These are phyloP conservation scores for Pleurotus citrinopileatus DNA, from an alignment of 768 basidiomycete genomes.

Conservation along the genomic window DNA sequence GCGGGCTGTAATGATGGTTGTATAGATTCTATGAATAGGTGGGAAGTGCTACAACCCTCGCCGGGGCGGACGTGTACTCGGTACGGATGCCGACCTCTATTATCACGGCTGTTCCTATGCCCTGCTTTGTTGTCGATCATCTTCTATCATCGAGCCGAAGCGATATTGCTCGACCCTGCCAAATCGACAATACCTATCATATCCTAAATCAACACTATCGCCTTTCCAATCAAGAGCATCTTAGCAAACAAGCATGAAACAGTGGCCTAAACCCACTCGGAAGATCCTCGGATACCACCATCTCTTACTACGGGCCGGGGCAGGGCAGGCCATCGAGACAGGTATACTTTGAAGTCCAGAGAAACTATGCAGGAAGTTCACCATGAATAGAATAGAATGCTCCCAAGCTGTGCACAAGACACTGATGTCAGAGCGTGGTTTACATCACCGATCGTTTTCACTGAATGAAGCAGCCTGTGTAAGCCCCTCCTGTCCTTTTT, in stretches of 20 bases:
- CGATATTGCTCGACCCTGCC: too few species aligned
- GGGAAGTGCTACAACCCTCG: background rate
- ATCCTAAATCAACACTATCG: too few species aligned
- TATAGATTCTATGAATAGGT: constrained; percentile 2
- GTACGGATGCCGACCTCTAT: background rate
- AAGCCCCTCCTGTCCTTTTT: background rate
- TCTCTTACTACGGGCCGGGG: background rate
- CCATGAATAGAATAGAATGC: background rate
- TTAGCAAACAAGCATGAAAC: too few species aligned
- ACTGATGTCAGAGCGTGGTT: background rate
- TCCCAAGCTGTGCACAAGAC: background rate
- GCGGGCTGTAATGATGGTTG: background rate
- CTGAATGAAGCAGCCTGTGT: background rate
- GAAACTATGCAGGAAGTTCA: background rate
- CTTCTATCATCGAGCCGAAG: too few species aligned
- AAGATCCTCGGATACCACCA: background rate
- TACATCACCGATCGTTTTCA: background rate
- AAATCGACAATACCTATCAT: too few species aligned
- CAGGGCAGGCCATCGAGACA: background rate
- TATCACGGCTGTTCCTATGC: background rate
- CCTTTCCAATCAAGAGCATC: too few species aligned
- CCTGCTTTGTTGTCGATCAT: background rate
- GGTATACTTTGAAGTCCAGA: background rate
- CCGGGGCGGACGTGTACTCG: background rate
- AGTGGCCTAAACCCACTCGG: too few species aligned